Percentiles rank a stretch among this genome's conserved stretches.
phyloP scores from a whole-genome alignment of 768 basidiomycete species.

The Gloeopeniophorella convolvens region DNA sequence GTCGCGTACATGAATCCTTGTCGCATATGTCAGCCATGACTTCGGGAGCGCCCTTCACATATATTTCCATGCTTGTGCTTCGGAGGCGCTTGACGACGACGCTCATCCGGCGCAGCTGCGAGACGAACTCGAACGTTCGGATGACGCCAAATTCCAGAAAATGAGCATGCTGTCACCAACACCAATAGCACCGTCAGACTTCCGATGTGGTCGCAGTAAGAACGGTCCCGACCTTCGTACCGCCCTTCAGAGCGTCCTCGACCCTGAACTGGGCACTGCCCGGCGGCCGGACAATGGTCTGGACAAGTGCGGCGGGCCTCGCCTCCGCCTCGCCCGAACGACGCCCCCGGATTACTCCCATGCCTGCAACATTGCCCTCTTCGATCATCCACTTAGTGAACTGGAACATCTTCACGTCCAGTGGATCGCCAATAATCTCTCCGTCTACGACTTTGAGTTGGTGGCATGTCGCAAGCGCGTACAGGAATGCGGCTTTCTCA shows the following conservation, averaged over 20 bases:
- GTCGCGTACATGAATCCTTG: conserved; percentile 72
- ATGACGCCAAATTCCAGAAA: conserved; percentile 97
- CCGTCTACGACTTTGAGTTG: conserved; percentile 87
- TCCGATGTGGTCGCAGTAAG: background rate
- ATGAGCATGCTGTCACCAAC: conserved; percentile 69
- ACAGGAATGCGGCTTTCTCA: conserved; percentile 78
- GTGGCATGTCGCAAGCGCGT: conserved; percentile 95
- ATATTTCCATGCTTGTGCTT: conserved; percentile 93
- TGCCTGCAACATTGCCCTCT: conserved; percentile 73
- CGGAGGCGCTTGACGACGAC: conserved; percentile 95
- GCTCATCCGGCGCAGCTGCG: conserved; percentile 89
- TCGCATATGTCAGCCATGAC: conserved; percentile 97
- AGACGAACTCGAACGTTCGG: conserved; percentile 93
- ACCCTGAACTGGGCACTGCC: conserved; percentile 86
- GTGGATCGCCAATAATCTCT: conserved; percentile 87
- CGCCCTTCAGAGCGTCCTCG: conserved; percentile 88
- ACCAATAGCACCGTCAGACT: conserved; percentile 11
- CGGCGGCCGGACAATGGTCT: conserved; percentile 92
- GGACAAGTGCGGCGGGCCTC: conserved; percentile 81
- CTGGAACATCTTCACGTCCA: conserved; percentile 97
- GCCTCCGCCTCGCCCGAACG: conserved; percentile 44
- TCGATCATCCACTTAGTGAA: conserved; percentile 96
- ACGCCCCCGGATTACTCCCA: conserved; percentile 61
- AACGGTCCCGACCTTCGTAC: conserved; percentile 52
- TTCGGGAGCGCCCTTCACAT: conserved; percentile 99